These are phyloP conservation scores for Dactylis glomerata DNA, from an alignment of 176 grass and related monocot genomes.

Conservation along the genomic window DNA sequence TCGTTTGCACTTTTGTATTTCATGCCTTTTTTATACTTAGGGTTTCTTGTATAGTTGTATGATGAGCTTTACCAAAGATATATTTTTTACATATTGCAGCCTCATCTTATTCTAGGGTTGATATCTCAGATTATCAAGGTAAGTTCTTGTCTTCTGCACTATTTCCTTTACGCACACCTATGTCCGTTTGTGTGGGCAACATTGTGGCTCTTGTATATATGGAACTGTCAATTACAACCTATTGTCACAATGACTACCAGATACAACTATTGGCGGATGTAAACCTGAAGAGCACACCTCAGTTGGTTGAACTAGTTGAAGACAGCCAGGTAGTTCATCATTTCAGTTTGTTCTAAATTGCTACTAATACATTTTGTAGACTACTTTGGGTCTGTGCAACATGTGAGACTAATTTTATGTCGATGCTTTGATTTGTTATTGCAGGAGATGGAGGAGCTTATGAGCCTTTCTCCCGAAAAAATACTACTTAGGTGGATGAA, in stretches of 20 bases:
- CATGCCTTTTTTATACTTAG: not conserved
- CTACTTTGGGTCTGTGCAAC: not conserved
- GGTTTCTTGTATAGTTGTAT: not conserved
- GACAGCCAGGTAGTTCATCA: conserved; percentile 67
- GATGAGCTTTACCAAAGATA: conserved; percentile 14
- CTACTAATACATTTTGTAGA: conserved; percentile 10
- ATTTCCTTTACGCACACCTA: conserved; percentile 13
- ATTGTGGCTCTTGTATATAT: conserved; percentile 14
- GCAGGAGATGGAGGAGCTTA: conserved; percentile 92
- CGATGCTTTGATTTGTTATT: conserved; percentile 12
- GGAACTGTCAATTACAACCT: conserved; percentile 4
- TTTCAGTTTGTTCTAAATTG: conserved; percentile 5
- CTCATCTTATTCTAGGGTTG: conserved; percentile 90
- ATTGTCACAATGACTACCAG: conserved; percentile 41
- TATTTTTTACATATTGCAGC: conserved; percentile 50
- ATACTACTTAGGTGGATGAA: conserved; percentile 97
- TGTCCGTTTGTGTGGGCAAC: not conserved
- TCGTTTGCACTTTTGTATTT: not conserved
- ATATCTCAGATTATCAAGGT: conserved; percentile 99
- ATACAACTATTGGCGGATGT: conserved; percentile 97
- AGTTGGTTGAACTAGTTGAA: conserved; percentile 81
- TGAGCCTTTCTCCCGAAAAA: conserved; percentile 97
- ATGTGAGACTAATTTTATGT: conserved; percentile 6
- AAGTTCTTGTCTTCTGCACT: conserved; percentile 6
- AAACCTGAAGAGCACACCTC: conserved; percentile 95